phyloP scores from a whole-genome alignment of 2,329 filamentous ascomycete genomes.

The Exophiala viscosa region DNA sequence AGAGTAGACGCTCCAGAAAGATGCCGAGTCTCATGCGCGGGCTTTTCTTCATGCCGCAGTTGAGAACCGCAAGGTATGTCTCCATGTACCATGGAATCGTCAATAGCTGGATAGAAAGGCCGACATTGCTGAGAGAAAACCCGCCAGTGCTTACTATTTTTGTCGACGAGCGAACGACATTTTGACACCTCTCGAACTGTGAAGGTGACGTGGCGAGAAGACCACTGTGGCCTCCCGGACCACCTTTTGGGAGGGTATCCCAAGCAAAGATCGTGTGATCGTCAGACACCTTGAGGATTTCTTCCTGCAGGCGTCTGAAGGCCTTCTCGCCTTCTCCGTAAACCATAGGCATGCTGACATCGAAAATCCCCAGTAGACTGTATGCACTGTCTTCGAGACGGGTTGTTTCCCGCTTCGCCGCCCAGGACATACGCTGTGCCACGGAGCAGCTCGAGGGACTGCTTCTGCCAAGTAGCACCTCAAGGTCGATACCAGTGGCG shows the following conservation, averaged over 20 bases:
- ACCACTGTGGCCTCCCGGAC: slow-evolving; percentile 6
- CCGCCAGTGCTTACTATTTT: slow-evolving; percentile 9
- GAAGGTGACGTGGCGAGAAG: slow-evolving; percentile 16
- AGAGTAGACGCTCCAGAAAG: slow-evolving; percentile 27
- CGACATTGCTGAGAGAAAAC: slow-evolving; percentile 21
- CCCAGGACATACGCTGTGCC: slow-evolving; percentile 30
- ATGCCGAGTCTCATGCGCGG: slow-evolving; percentile 13
- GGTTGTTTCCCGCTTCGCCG: slow-evolving; percentile 22
- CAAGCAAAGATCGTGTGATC: slow-evolving; percentile 29
- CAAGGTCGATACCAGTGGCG: slow-evolving; percentile 32
- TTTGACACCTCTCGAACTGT: slow-evolving; percentile 17
- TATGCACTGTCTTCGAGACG: slow-evolving; percentile 28
- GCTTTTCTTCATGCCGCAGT: slow-evolving; percentile 11
- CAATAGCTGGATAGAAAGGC: slow-evolving; percentile 18
- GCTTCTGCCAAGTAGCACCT: slow-evolving; percentile 22
- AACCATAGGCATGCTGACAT: slow-evolving; percentile 29
- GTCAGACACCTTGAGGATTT: slow-evolving; percentile 24
- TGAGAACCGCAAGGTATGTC: slow-evolving; percentile 21
- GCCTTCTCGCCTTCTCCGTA: slow-evolving; percentile 30
- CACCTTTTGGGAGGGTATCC: slow-evolving; percentile 10
- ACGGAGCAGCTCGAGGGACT: slow-evolving; percentile 12
- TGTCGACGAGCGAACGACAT: slow-evolving; percentile 7
- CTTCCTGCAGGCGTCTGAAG: slow-evolving; percentile 28
- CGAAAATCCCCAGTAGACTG: slow-evolving; percentile 28
- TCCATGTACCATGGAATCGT: slow-evolving; percentile 18